A percentile compares a stretch with the other conserved stretches of the same genome.
Conservation (phyloP, 768 basidiomycete species). For the Multifurca ochricompacta region DNA sequence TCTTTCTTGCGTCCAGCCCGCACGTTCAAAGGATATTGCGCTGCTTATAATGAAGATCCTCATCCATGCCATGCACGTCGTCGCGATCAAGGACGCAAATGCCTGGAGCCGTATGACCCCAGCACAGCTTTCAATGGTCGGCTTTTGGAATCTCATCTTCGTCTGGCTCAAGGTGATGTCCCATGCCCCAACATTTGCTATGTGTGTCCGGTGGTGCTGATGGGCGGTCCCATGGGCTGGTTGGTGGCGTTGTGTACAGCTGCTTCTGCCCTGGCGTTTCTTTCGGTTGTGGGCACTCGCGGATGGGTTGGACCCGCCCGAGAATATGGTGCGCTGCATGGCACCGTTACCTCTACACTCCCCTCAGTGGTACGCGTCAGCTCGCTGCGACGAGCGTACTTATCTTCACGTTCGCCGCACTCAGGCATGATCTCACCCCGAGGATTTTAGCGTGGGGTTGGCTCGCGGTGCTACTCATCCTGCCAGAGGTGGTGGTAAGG, state of each 20-base stretch:
- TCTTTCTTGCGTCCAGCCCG: conserved; percentile 37
- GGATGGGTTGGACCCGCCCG: conserved; percentile 87
- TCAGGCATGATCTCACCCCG: conserved; percentile 95
- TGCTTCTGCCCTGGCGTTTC: conserved; percentile 92
- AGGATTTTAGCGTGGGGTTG: conserved; percentile 91
- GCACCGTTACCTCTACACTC: conserved; percentile 86
- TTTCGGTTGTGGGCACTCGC: conserved; percentile 90
- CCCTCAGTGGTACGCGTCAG: conserved; percentile 67
- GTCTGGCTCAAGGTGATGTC: conserved; percentile 99
- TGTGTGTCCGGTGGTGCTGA: neutral
- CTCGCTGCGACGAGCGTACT: conserved; percentile 57
- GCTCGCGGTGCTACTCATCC: conserved; percentile 84
- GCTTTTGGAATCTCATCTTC: conserved; percentile 94
- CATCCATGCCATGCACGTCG: conserved; percentile 92
- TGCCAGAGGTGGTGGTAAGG: conserved; percentile 70
- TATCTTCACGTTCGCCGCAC: conserved; percentile 92
- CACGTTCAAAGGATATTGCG: conserved; percentile 44
- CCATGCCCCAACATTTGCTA: conserved; percentile 20
- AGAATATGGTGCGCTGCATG: conserved; percentile 99
- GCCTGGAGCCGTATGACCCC: conserved; percentile 78
- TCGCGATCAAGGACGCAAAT: conserved; percentile 85
- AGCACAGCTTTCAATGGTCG: conserved; percentile 81
- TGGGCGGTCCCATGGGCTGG: neutral
- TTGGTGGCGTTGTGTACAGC: conserved; percentile 36
- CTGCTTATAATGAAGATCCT: conserved; percentile 84